These are phyloP conservation scores for Dissoconium aciculare DNA, from an alignment of 2,329 filamentous ascomycete species.

Conservation along the genomic window DNA sequence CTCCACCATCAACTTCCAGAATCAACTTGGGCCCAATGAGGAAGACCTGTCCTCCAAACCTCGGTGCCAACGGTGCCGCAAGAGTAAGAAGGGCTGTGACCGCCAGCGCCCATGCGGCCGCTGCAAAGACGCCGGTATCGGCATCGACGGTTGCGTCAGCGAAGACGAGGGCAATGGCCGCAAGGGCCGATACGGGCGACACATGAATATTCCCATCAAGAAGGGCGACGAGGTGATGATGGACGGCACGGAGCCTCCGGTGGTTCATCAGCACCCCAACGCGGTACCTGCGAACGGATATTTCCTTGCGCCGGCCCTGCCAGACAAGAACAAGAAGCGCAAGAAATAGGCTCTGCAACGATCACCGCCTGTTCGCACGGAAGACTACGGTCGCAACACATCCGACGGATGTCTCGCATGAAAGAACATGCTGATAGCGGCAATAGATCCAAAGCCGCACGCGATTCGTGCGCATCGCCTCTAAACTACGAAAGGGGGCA, in stretches of 20 bases:
- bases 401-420: too few relatives aligned
- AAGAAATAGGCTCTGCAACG: slow-evolving; percentile 12
- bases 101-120: slow-evolving; percentile 87
- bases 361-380: too few relatives aligned
- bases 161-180: slow-evolving; percentile 96
- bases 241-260: slow-evolving; percentile 6
- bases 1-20: slow-evolving; percentile 43
- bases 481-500: too few relatives aligned
- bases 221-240: slow-evolving; percentile 27
- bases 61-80: slow-evolving; percentile 92
- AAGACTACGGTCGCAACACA: slow-evolving; percentile 5
- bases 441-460: too few relatives aligned
- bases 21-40: slow-evolving; percentile 50
- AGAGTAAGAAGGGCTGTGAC: slow-evolving; percentile 99
- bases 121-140: slow-evolving; percentile 90
- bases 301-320: slow-evolving; percentile 22
- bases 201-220: slow-evolving; percentile 54
- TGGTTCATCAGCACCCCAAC: slow-evolving; percentile 19
- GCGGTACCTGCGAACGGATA: slow-evolving; percentile 13
- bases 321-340: slow-evolving; percentile 51
- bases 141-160: slow-evolving; percentile 84
- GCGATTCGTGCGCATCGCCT: too few relatives aligned
- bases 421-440: too few relatives aligned
- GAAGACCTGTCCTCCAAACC: slow-evolving; percentile 91
- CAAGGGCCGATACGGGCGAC: slow-evolving; percentile 73